Evolutionary conservation across 2,329 filamentous ascomycete genomes (phyloP).

Genomic region (Emergomyces orientalis): DNA sequence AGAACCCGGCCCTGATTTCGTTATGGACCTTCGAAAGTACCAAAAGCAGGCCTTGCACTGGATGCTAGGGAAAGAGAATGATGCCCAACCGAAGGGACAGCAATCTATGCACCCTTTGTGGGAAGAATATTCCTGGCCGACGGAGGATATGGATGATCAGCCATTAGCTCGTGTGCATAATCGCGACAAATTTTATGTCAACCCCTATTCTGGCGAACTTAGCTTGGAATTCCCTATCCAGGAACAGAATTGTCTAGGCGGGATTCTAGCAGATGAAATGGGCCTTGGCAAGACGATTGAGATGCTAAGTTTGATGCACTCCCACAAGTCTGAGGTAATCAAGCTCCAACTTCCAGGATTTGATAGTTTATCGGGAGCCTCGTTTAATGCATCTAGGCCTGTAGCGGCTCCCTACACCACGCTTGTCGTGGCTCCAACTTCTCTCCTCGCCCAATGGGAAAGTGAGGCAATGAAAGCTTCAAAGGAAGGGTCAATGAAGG

Average conservation of each 20-base stretch:
- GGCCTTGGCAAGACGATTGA: slow-evolving; percentile 97
- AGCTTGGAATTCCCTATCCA: slow-evolving; percentile 86
- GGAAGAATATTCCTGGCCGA: slow-evolving; percentile 91
- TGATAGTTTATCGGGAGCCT: not conserved
- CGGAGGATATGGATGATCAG: slow-evolving; percentile 76
- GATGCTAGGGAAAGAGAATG: slow-evolving; percentile 91
- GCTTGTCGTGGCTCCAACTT: slow-evolving; percentile 93
- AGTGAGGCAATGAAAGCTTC: slow-evolving; percentile 91
- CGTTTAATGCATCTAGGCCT: slow-evolving; percentile 46
- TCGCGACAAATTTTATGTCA: slow-evolving; percentile 78
- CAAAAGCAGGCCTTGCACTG: slow-evolving; percentile 92
- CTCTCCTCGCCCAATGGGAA: slow-evolving; percentile 91
- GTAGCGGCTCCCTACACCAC: slow-evolving; percentile 77
- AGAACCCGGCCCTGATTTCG: slow-evolving; percentile 72
- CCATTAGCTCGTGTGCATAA: slow-evolving; percentile 56
- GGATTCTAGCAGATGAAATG: slow-evolving; percentile 93
- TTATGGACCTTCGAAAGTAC: slow-evolving; percentile 76
- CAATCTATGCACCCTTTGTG: slow-evolving; percentile 91
- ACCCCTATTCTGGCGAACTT: slow-evolving; percentile 91
- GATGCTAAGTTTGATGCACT: slow-evolving; percentile 89
- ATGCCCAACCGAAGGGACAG: slow-evolving; percentile 60
- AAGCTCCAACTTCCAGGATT: not conserved
- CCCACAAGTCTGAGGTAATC: slow-evolving; percentile 55
- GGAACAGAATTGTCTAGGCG: slow-evolving; percentile 88
- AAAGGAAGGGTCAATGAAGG: slow-evolving; percentile 68